Base-by-base conservation (phyloP, 2,329 filamentous ascomycete species). In the Cordyceps pruinosa region DNA sequence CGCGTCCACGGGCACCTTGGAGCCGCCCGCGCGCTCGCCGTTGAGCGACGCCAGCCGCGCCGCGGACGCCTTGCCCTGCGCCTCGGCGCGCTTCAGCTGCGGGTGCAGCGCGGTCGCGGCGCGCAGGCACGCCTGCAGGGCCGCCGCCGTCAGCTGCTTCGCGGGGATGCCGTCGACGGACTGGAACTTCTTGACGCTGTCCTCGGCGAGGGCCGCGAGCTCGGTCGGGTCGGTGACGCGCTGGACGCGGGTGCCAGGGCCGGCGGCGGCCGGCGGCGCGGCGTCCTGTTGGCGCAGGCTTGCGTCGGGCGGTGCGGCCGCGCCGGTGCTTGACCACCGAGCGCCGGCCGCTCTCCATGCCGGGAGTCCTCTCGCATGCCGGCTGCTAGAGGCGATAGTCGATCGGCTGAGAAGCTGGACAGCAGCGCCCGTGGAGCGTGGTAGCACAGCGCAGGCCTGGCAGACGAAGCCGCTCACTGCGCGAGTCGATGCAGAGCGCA, bases 41-140 rank as follows among this genome's bases (percentile, higher is more conserved):
- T 70, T 76, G 21, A 77, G 63, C 44, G 76, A 76, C 30, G 84
- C 75, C 45, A 86, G 72, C 26, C 77, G 78, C 35, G 81, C 83
- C 9, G 80, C 77, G 2, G 82, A 78, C 21, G 74, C 76, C 56
- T 69, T 67, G 47, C 70, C 66, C 60, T 75, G 69, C 48, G 68
- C 69, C 55, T 76, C 70, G 21, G 70, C 69, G 60, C 69, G 68
- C 65, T 68, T 67, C 41, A 73, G 63, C 55, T 75, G 72, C 25
- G 74, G 73, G 55, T 75, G 72, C 15, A 77, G 69, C 10, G 70
- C 67, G n/a, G 72, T 69, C 19, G 77, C 77, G 23, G 75, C 76
- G 56, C 70, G 72, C 52, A 73, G 71, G 63, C 76, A 78, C 23
- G 74, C 70, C 45, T 73, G 72, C 59, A 81, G 70, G 6, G 76